phyloP scores from a whole-genome alignment of 768 basidiomycete species.

The Rubroboletus pulcherrimus region DNA sequence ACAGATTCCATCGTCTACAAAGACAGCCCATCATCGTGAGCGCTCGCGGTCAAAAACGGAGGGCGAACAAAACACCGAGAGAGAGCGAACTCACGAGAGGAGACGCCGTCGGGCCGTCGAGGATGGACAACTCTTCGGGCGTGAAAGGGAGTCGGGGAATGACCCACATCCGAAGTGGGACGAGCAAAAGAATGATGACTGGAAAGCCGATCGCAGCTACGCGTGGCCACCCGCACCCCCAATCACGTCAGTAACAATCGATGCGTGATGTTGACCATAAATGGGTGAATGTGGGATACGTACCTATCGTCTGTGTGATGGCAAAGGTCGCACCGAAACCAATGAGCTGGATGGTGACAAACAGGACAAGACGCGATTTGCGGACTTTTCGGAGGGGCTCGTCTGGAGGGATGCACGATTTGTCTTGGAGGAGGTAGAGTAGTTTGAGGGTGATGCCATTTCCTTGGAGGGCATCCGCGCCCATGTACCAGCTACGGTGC shows the following conservation, averaged over 20 bases:
- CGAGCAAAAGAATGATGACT: conserved; percentile 76
- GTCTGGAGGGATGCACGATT: conserved; percentile 48
- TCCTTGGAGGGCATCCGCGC: conserved; percentile 69
- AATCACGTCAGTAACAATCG: neutral
- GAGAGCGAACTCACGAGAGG: conserved; percentile 58
- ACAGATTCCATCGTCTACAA: conserved; percentile 44
- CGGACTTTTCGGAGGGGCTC: conserved; percentile 79
- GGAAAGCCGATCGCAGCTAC: conserved; percentile 89
- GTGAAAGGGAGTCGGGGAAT: conserved; percentile 77
- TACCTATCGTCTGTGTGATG: conserved; percentile 86
- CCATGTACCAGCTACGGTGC: conserved; percentile 80
- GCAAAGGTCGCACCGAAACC: conserved; percentile 89
- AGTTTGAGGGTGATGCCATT: conserved; percentile 84
- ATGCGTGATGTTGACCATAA: neutral
- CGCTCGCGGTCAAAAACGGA: too few relatives aligned
- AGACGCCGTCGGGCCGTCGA: conserved; percentile 90
- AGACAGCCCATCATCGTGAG: neutral
- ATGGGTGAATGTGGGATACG: conserved; percentile 10
- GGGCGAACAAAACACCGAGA: neutral
- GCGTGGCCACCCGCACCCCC: neutral
- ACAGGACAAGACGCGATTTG: conserved; percentile 67
- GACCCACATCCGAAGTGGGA: conserved; percentile 70
- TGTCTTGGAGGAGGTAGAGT: conserved; percentile 76
- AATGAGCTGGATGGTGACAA: conserved; percentile 68
- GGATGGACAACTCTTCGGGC: conserved; percentile 68